A percentile compares a stretch with the other conserved stretches of the same genome.
Conservation (phyloP, 1,284 basidiomycete genomes). For the Ustilago xerochloae region DNA sequence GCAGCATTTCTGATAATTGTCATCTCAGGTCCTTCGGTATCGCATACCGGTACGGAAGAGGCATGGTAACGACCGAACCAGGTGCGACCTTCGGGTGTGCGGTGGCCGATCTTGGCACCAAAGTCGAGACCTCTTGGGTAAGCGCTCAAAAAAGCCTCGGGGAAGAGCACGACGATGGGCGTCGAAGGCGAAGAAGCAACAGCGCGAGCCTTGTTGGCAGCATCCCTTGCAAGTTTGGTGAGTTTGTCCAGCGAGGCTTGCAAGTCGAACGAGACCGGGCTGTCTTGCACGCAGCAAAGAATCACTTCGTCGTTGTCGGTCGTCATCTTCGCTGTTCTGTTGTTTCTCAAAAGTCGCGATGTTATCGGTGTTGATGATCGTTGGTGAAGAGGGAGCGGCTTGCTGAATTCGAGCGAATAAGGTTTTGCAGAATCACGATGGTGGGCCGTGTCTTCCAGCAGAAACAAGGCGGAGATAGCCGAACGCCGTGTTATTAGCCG, state of each 20-base stretch:
- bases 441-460: too few species aligned
- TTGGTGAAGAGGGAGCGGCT: too few species aligned
- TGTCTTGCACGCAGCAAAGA: constrained; percentile 50
- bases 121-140: constrained; percentile 67
- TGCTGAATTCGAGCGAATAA: too few species aligned
- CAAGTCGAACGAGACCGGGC: constrained; percentile 46
- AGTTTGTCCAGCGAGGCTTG: constrained; percentile 46
- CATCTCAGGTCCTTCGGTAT: constrained; percentile 47
- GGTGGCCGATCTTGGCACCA: constrained; percentile 49
- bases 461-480: constrained; percentile 5
- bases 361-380: too few species aligned
- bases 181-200: constrained; percentile 5
- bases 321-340: not conserved
- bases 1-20: constrained; percentile 26
- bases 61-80: constrained; percentile 50
- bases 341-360: too few species aligned
- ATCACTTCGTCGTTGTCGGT: constrained; percentile 26
- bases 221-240: constrained; percentile 33
- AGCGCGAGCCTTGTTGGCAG: constrained; percentile 32
- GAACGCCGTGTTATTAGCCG: not conserved
- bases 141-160: constrained; percentile 74
- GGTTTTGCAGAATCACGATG: too few species aligned
- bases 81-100: constrained; percentile 42
- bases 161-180: constrained; percentile 75
- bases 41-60: constrained; percentile 40